Conservation (phyloP, 2,329 filamentous ascomycete species). For the Aspergillus neotritici region DNA sequence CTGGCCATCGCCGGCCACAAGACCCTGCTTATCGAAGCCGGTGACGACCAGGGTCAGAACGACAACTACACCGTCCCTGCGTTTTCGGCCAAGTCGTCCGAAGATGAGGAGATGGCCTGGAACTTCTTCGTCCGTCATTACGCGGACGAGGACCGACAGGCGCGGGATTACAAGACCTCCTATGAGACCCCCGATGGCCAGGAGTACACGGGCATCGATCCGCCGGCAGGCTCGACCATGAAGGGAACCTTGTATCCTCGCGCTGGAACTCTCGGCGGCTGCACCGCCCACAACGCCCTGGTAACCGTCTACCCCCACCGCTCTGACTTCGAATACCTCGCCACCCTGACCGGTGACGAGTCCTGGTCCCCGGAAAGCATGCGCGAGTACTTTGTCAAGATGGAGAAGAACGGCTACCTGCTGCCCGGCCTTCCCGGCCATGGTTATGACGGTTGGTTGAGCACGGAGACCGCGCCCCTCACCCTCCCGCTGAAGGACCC, state of each 20-base stretch:
- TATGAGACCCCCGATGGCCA: slow-evolving; percentile 43
- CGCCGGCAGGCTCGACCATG: slow-evolving; percentile 47
- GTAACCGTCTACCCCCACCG: slow-evolving; percentile 55
- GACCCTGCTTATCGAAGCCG: slow-evolving; percentile 36
- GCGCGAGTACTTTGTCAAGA: slow-evolving; percentile 50
- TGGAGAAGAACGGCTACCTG: slow-evolving; percentile 53
- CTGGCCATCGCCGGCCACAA: slow-evolving; percentile 32
- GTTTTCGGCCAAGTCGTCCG: slow-evolving; percentile 23
- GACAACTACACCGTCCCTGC: slow-evolving; percentile 27
- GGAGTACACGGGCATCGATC: slow-evolving; percentile 50
- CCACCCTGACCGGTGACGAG: slow-evolving; percentile 53
- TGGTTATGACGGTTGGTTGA: slow-evolving; percentile 25
- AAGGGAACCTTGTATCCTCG: slow-evolving; percentile 56
- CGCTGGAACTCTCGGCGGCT: slow-evolving; percentile 53
- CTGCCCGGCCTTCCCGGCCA: slow-evolving; percentile 42
- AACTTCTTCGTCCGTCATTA: slow-evolving; percentile 36
- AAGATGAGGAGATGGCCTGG: slow-evolving; percentile 28
- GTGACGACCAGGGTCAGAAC: slow-evolving; percentile 30
- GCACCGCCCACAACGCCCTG: slow-evolving; percentile 57
- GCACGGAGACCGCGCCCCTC: slow-evolving; percentile 32
- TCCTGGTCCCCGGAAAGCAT: slow-evolving; percentile 56
- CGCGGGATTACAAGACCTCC: slow-evolving; percentile 35
- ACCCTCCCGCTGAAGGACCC: slow-evolving; percentile 48
- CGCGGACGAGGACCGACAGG: slow-evolving; percentile 24
- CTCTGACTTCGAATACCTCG: slow-evolving; percentile 56